These are phyloP conservation scores for Stevia rebaudiana DNA, from an alignment of 140 eudicot species.

Conservation along the genomic window DNA sequence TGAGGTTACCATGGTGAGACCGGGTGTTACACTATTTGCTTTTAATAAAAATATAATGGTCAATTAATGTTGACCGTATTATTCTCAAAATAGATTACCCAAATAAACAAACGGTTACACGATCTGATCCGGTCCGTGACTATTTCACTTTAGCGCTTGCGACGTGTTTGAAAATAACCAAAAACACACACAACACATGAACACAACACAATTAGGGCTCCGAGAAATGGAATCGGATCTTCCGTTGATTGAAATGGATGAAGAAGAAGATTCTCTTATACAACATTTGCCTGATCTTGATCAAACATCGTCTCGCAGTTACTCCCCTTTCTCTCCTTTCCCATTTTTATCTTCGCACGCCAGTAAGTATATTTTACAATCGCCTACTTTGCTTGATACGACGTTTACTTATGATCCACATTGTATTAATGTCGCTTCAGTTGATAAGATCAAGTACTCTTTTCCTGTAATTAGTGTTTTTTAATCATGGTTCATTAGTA, in stretches of 20 bases:
- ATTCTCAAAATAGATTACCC: too few relatives aligned
- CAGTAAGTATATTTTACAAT: conserved; percentile 15
- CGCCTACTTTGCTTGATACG: not conserved
- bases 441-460: conserved; percentile 1
- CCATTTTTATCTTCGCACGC: conserved; percentile 23
- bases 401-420: conserved; percentile 10
- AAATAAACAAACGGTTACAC: not conserved
- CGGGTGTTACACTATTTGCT: too few relatives aligned
- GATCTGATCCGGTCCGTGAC: conserved; percentile 10
- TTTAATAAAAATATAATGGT: too few relatives aligned
- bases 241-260: conserved; percentile 31
- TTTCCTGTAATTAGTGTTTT: not conserved
- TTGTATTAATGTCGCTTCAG: not conserved
- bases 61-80: too few relatives aligned
- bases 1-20: too few relatives aligned
- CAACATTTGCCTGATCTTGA: conserved; percentile 11
- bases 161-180: conserved; percentile 10
- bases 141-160: conserved; percentile 23
- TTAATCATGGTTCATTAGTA: not conserved
- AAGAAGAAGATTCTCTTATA: conserved; percentile 37
- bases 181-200: conserved; percentile 3
- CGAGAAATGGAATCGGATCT: conserved; percentile 39
- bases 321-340: conserved; percentile 33
- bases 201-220: conserved; percentile 28
- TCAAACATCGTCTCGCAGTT: conserved; percentile 9